Conservation (phyloP, 371 early-diverging fungal species). For the Lichtheimia ornata region DNA sequence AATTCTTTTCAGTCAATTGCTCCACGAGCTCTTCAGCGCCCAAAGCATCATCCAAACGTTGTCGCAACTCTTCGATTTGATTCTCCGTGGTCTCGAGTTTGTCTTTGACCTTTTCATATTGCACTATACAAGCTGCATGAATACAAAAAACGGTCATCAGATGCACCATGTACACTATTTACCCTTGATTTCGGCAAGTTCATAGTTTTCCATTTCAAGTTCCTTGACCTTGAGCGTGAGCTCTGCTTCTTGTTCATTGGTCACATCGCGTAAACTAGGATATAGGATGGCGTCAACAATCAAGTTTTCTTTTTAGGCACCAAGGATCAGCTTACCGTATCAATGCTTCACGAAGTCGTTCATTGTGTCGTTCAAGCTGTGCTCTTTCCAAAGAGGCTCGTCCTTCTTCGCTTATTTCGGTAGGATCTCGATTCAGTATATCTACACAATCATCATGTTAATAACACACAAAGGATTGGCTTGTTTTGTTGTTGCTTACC, state of each 20-base stretch:
- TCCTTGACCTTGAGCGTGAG: slow-evolving; percentile 59
- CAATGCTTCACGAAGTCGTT: slow-evolving; percentile 86
- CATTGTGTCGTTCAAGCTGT: slow-evolving; percentile 82
- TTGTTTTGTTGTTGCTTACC: slow-evolving; percentile 20
- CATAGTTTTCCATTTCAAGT: slow-evolving; percentile 70
- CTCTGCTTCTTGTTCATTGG: slow-evolving; percentile 73
- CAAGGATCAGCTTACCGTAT: slow-evolving; percentile 43
- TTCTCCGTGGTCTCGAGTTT: slow-evolving; percentile 66
- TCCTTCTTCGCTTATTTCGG: slow-evolving; percentile 33
- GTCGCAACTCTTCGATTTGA: slow-evolving; percentile 82
- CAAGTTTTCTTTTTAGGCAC: not conserved
- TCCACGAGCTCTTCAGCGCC: slow-evolving; percentile 84
- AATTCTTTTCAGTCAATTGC: slow-evolving; percentile 79
- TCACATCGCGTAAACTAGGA: slow-evolving; percentile 76
- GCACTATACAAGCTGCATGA: slow-evolving; percentile 27
- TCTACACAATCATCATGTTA: slow-evolving; percentile 18
- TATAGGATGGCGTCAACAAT: not conserved
- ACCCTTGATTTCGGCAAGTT: slow-evolving; percentile 56
- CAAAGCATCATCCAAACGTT: slow-evolving; percentile 78
- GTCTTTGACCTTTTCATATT: slow-evolving; percentile 57
- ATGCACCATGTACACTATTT: not conserved
- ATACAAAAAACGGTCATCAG: too few relatives aligned
- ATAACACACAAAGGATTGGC: not conserved
- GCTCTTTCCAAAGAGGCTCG: slow-evolving; percentile 60
- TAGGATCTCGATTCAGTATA: slow-evolving; percentile 36